Conservation (phyloP, 2,329 filamentous ascomycete species). For the Volutella citrinella region DNA sequence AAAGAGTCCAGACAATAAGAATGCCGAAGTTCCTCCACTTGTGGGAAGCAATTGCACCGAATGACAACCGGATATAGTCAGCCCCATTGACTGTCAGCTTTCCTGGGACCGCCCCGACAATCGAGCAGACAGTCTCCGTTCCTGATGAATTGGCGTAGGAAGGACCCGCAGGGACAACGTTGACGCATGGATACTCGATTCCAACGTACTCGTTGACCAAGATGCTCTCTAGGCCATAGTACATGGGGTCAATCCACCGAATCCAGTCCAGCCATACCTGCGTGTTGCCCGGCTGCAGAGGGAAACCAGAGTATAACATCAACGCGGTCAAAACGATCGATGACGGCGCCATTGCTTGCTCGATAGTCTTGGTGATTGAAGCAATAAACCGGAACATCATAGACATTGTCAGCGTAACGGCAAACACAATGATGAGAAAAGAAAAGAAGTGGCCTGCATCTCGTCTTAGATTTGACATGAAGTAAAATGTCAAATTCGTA, state of each 20-base stretch:
- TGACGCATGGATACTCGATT: neutral
- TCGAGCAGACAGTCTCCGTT: neutral
- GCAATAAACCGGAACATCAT: slow-evolving; percentile 15
- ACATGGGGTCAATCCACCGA: slow-evolving; percentile 58
- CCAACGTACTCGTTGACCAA: slow-evolving; percentile 7
- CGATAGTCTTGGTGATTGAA: slow-evolving; percentile 10
- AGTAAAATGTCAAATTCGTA: slow-evolving; percentile 47
- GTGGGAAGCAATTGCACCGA: neutral
- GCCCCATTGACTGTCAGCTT: neutral
- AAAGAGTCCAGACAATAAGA: slow-evolving; percentile 52
- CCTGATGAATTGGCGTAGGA: neutral
- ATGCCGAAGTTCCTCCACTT: slow-evolving; percentile 63
- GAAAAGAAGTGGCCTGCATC: slow-evolving; percentile 59
- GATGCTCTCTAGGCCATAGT: slow-evolving; percentile 39
- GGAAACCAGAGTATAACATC: slow-evolving; percentile 39
- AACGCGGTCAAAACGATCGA: slow-evolving; percentile 46
- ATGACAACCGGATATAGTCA: neutral
- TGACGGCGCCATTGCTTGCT: slow-evolving; percentile 43
- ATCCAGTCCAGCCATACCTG: slow-evolving; percentile 47
- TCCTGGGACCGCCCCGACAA: neutral
- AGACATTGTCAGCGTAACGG: slow-evolving; percentile 12
- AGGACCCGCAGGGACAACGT: neutral
- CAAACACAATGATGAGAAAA: slow-evolving; percentile 40
- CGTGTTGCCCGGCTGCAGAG: neutral
- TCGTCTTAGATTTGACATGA: slow-evolving; percentile 59